Conservation (phyloP, 805 yeast genomes). For the Saccharomycopsis oosterbeekiorum region DNA sequence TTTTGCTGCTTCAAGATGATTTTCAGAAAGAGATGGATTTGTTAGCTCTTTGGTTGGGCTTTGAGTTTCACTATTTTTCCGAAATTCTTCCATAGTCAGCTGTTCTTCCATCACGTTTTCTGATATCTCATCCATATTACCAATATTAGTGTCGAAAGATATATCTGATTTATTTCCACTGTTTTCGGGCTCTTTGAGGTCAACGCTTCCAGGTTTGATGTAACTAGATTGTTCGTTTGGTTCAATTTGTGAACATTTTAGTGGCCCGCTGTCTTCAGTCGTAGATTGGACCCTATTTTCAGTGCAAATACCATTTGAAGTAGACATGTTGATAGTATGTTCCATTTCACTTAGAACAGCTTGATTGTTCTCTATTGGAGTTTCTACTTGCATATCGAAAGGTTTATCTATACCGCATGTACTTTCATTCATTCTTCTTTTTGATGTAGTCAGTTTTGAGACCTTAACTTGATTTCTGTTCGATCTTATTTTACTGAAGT, state of each 20-base stretch:
- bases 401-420: neutral
- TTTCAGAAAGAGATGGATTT: too few relatives aligned
- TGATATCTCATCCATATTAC: too few relatives aligned
- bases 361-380: neutral
- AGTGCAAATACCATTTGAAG: neutral
- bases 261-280: neutral
- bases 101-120: too few relatives aligned
- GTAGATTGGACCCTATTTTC: neutral
- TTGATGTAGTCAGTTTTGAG: neutral
- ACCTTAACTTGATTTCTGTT: neutral
- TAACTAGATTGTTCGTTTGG: neutral
- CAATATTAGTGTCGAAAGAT: too few relatives aligned
- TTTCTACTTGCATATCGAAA: neutral
- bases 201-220: neutral
- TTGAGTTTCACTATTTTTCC: too few relatives aligned
- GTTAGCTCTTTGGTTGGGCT: too few relatives aligned
- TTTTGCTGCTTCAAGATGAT: too few relatives aligned
- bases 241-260: neutral
- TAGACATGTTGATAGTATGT: too few relatives aligned
- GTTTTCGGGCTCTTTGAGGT: neutral
- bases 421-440: neutral
- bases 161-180: neutral
- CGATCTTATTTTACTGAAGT: too few relatives aligned
- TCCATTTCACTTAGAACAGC: neutral
- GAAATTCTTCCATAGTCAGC: too few relatives aligned